Conservation (phyloP, 805 yeast genomes). For the Starmera quercuum region DNA sequence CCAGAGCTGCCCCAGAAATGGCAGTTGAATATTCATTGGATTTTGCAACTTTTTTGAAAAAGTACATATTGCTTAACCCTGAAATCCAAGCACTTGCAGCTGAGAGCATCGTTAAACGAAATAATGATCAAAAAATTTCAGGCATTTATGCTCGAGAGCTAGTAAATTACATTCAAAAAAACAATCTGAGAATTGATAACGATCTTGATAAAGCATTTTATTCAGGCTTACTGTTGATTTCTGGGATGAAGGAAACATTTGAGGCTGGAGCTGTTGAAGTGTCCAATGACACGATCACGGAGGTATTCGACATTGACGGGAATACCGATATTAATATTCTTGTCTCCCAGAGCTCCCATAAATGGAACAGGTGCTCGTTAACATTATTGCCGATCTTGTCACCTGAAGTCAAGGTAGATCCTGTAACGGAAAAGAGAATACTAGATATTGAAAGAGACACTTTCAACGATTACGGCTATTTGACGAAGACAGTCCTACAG, state of each 20-base stretch:
- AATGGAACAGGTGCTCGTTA: constrained; percentile 19
- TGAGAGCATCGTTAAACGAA: constrained; percentile 12
- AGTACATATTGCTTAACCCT: constrained; percentile 2
- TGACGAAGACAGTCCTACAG: constrained; percentile 12
- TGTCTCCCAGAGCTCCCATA: constrained; percentile 8
- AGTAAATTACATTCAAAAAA: constrained; percentile 7
- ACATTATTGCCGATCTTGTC: constrained; percentile 11
- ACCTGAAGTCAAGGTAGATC: constrained; percentile 9
- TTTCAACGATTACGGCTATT: constrained; percentile 12
- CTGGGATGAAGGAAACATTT: neutral
- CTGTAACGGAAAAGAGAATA: constrained; percentile 13
- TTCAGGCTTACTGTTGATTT: constrained; percentile 2
- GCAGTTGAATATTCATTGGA: neutral
- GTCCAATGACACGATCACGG: constrained; percentile 8
- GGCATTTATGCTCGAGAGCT: constrained; percentile 9
- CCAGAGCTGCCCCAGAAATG: neutral
- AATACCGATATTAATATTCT: constrained; percentile 5
- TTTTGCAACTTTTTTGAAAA: constrained; percentile 8
- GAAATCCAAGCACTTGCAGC: constrained; percentile 3
- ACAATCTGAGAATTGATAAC: constrained; percentile 4
- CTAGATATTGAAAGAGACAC: constrained; percentile 13
- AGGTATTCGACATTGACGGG: constrained; percentile 10
- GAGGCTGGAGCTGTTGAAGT: constrained; percentile 1
- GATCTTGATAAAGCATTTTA: constrained; percentile 10
- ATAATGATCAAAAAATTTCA: constrained; percentile 10